Percentiles rank a stretch among this genome's conserved stretches.
phyloP scores from a whole-genome alignment of 2,329 filamentous ascomycete genomes.

The Ceratocystis smalleyi region DNA sequence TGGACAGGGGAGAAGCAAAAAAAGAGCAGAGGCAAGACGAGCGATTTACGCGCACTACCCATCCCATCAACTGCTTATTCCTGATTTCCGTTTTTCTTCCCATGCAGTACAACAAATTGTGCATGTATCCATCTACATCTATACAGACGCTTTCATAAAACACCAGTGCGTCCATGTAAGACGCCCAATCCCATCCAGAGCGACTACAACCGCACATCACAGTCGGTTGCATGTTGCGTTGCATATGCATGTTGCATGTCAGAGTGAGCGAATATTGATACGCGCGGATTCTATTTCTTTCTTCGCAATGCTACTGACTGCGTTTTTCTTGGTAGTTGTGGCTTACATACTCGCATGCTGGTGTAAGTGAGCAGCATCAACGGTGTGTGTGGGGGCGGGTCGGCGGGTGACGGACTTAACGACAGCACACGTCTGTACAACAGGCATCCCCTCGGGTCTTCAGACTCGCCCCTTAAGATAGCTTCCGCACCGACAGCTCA shows the following conservation, averaged over 20 bases:
- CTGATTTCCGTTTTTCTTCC: background rate
- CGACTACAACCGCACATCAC: background rate
- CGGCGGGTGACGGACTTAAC: background rate
- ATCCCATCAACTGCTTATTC: background rate
- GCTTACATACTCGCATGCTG: background rate
- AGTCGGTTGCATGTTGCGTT: background rate
- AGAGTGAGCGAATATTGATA: background rate
- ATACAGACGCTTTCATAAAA: background rate
- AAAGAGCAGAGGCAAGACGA: background rate
- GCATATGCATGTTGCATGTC: background rate
- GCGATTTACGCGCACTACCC: background rate
- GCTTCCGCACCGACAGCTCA: constrained; percentile 6
- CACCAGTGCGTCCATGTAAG: background rate
- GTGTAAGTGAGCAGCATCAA: background rate
- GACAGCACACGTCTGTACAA: too few relatives aligned
- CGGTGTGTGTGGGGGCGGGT: background rate
- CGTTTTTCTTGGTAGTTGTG: background rate
- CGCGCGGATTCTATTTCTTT: background rate
- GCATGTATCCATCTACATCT: background rate
- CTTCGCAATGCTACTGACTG: background rate
- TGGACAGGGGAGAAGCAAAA: background rate
- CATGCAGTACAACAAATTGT: background rate
- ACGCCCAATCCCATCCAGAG: background rate
- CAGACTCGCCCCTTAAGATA: too few relatives aligned
- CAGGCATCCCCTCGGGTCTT: background rate